Percentiles rank a stretch among this genome's conserved stretches.
Conservation (phyloP, 164 flowering plant species). For the Tinospora cordifolia region DNA sequence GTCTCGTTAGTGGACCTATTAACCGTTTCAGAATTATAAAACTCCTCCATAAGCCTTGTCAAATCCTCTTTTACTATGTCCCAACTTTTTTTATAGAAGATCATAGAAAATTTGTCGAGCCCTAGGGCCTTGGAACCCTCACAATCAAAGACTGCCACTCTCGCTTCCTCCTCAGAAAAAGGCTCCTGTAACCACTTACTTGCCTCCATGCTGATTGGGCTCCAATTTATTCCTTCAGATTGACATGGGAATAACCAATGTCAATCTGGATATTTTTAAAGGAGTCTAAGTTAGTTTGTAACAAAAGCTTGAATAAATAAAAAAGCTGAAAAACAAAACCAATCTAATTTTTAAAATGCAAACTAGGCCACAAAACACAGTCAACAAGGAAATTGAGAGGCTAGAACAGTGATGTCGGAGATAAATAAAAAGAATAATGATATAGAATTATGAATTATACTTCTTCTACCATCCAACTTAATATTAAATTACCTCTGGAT, state of each 20-base stretch:
- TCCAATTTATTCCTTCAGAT: too few species aligned
- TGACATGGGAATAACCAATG: background rate
- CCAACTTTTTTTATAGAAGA: too few species aligned
- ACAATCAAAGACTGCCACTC: too few species aligned
- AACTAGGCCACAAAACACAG: background rate
- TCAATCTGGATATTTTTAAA: background rate
- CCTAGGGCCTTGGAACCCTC: too few species aligned
- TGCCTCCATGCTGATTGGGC: too few species aligned
- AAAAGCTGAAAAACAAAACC: background rate
- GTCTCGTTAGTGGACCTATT: too few species aligned
- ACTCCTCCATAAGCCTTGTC: too few species aligned
- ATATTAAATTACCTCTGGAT: conserved; percentile 62
- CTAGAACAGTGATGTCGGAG: background rate
- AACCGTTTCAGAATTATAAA: too few species aligned
- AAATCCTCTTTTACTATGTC: too few species aligned
- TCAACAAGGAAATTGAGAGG: background rate
- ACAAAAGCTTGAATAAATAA: background rate
- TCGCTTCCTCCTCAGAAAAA: too few species aligned
- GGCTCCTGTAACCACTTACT: too few species aligned
- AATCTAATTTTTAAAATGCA: background rate
- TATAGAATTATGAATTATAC: background rate
- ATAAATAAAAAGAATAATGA: background rate
- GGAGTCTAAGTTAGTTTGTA: background rate
- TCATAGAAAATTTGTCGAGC: too few species aligned
- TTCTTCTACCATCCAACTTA: background rate